Evolutionary conservation across 2,329 filamentous ascomycete genomes (phyloP).

Genomic region (Colletotrichum sp.): DNA sequence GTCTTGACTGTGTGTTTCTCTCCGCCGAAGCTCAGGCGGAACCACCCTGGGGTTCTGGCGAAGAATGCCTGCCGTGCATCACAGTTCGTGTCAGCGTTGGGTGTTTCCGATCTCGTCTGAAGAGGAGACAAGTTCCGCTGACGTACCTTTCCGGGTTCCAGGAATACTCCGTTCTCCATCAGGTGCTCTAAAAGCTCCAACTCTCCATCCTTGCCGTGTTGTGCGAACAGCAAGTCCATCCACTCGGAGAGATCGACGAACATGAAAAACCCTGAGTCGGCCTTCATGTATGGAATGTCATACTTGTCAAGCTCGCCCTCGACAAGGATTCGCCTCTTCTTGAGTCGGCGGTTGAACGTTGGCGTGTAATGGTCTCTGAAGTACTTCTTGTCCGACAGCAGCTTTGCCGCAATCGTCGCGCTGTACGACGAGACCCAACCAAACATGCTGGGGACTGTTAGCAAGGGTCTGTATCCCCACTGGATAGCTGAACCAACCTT

Average conservation of each 20-base stretch:
- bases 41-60: neutral
- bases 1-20: constrained; percentile 2
- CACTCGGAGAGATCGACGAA: constrained; percentile 3
- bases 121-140: neutral
- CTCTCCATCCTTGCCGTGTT: neutral
- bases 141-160: constrained; percentile 1
- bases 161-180: constrained; percentile 1
- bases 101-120: neutral
- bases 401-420: neutral
- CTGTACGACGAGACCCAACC: neutral
- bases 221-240: neutral
- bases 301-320: neutral
- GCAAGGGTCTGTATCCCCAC: neutral
- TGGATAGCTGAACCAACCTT: neutral
- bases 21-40: constrained; percentile 3
- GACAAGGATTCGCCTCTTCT: neutral
- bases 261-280: constrained; percentile 11
- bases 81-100: neutral
- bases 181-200: neutral
- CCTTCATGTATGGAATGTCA: neutral
- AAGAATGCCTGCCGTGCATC: neutral
- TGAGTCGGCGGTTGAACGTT: neutral
- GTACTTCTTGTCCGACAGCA: constrained; percentile 6
- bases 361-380: neutral
- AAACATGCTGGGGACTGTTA: neutral